Base-by-base conservation (phyloP, 352 stramenopile genomes). In the Globisporangium nunn region DNA sequence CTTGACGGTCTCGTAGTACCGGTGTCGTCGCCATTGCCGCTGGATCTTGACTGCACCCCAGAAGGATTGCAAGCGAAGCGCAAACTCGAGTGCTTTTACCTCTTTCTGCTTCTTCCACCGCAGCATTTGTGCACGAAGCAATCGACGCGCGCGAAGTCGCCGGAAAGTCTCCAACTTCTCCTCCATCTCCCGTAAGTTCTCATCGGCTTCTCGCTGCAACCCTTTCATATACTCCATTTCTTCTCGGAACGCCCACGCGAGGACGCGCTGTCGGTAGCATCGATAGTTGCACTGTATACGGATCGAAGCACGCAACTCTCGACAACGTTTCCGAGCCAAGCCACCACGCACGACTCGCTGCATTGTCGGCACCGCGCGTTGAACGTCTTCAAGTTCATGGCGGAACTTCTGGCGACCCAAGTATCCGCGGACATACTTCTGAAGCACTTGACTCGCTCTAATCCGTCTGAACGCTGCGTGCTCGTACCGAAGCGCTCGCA, bases 41-140 rank as follows among this genome's bases (percentile, higher is more conserved):
- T 89, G 81, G 50, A 91, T 82, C 52, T 79, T 83, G 15, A 85
- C 59, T 0, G 79, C 69, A 1, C 62, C 61, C n/a, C 83, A 56
- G 12, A 87, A 68, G 43, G 39, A 67, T 8, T 75, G 75, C 31
- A 91, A 59, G n/a, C 68, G 56, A 33, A 77, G 53, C 5, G 65
- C 63, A 0, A 67, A 66, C 11, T 75, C 57, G 7, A 64, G 57
- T 1, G 68, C 56, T 4, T 70, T 47, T 8, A 62, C 52, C 28
- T 71, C 66, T 55, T 78, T 74, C 7, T 56, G 63, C 1, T 54
- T 54, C 46, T 68, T 69, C 77, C 77, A 85, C 4, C 60, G 58
- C n/a, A 58, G 33, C 12, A 88, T 73, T 28, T 84, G 65, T 1
- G 58, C 28, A 0, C 72, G 65, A n/a, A 91, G 55, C 6, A 91